A percentile compares a stretch with the other conserved stretches of the same genome.
Conservation (phyloP, 257 asterid genomes). For the Rubia yunnanensis region DNA sequence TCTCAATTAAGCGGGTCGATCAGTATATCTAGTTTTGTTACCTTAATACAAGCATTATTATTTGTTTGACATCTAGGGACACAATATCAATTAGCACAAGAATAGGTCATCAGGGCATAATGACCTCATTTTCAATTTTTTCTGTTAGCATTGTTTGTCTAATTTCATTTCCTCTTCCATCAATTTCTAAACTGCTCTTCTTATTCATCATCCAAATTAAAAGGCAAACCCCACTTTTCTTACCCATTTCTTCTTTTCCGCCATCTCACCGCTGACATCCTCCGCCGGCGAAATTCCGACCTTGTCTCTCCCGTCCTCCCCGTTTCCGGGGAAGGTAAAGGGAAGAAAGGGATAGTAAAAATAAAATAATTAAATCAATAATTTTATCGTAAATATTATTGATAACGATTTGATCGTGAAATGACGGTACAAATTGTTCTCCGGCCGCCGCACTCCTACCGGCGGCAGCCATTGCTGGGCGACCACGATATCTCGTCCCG, state of each 20-base stretch:
- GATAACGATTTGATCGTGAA: background rate
- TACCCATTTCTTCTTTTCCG: background rate
- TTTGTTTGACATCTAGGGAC: no score
- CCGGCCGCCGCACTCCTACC: slow-evolving; percentile 24
- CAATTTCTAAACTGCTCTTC: slow-evolving; percentile 7
- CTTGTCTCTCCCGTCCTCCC: background rate
- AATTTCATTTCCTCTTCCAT: slow-evolving; percentile 1
- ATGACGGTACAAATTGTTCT: slow-evolving; percentile 44
- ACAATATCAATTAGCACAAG: background rate
- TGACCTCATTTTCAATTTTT: background rate
- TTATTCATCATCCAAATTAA: background rate
- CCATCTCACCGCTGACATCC: background rate
- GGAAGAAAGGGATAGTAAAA: background rate
- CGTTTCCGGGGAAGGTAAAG: background rate
- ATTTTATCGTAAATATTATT: no score
- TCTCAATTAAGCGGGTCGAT: no score
- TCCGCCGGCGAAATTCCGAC: background rate
- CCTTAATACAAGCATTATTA: no score
- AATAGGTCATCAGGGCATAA: background rate
- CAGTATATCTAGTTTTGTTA: no score
- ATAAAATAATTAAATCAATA: background rate
- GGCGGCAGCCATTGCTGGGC: slow-evolving; percentile 41
- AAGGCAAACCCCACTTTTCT: background rate
- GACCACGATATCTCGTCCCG: slow-evolving; percentile 24
- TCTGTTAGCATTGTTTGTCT: background rate